Evolutionary conservation across 1,284 basidiomycete species (phyloP).

Genomic region (Grifola frondosa): DNA sequence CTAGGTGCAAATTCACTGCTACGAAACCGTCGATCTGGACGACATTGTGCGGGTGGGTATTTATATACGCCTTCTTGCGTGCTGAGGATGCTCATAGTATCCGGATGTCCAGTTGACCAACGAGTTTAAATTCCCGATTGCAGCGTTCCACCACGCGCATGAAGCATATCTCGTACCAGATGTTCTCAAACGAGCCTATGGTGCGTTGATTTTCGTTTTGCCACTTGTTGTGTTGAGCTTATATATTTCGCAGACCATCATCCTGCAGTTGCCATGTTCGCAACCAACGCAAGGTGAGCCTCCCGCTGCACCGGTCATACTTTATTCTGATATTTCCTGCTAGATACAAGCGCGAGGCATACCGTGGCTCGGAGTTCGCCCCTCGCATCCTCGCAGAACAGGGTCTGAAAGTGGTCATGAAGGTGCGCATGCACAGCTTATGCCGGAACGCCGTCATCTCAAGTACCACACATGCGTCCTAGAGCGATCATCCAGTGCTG

Average conservation of each 20-base stretch:
- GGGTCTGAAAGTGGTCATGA: slow-evolving; percentile 68
- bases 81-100: background rate
- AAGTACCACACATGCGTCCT: background rate
- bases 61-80: too few relatives aligned
- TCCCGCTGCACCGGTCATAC: too few relatives aligned
- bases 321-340: slow-evolving; percentile 4
- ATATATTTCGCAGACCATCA: slow-evolving; percentile 29
- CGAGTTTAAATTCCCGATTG: slow-evolving; percentile 53
- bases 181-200: slow-evolving; percentile 59
- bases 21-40: slow-evolving; percentile 81
- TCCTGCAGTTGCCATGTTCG: slow-evolving; percentile 59
- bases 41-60: slow-evolving; percentile 54
- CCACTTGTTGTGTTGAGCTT: background rate
- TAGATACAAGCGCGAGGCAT: slow-evolving; percentile 78
- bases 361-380: slow-evolving; percentile 77
- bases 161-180: slow-evolving; percentile 59
- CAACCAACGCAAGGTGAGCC: slow-evolving; percentile 41
- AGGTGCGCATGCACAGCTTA: slow-evolving; percentile 41
- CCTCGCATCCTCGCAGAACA: slow-evolving; percentile 68
- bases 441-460: background rate
- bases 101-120: slow-evolving; percentile 27
- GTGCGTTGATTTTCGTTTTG: slow-evolving; percentile 12
- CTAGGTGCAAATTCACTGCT: slow-evolving; percentile 67
- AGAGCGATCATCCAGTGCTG: slow-evolving; percentile 71
- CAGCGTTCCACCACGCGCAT: slow-evolving; percentile 60